Percentiles rank a stretch among this genome's conserved stretches.
phyloP scores from a whole-genome alignment of 495 filamentous ascomycete species.

The Penicillium crystallinum region DNA sequence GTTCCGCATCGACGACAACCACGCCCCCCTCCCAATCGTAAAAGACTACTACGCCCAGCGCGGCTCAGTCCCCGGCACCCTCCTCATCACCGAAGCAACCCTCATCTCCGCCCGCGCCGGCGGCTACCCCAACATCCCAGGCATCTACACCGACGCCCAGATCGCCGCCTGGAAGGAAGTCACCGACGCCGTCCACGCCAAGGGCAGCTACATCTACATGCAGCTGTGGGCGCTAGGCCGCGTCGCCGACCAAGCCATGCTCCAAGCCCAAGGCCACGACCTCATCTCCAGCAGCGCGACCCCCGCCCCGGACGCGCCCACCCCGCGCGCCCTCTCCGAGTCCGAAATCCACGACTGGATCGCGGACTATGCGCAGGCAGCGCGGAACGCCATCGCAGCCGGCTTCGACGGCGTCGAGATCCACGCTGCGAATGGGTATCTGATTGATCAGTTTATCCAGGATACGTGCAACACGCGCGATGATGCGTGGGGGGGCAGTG shows the following conservation, averaged over 20 bases:
- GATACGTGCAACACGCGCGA: constrained; percentile 57
- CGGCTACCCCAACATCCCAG: constrained; percentile 51
- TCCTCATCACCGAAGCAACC: constrained; percentile 57
- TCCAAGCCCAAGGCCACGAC: constrained; percentile 29
- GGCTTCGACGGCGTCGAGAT: constrained; percentile 78
- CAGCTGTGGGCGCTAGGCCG: constrained; percentile 69
- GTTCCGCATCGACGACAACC: constrained; percentile 41
- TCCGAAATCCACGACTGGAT: constrained; percentile 56
- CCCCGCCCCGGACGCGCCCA: constrained; percentile 30
- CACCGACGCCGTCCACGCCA: constrained; percentile 61
- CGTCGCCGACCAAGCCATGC: constrained; percentile 36
- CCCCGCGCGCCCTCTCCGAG: constrained; percentile 46
- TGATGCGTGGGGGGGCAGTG: constrained; percentile 64
- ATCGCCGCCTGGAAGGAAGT: constrained; percentile 57
- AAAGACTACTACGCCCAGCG: constrained; percentile 51
- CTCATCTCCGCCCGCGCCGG: constrained; percentile 54
- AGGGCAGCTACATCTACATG: constrained; percentile 56
- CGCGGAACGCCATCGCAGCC: constrained; percentile 58
- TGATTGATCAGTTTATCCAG: constrained; percentile 71
- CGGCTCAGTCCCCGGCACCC: constrained; percentile 41
- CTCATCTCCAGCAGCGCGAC: constrained; percentile 49
- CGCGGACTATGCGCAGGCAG: constrained; percentile 53
- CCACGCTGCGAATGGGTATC: constrained; percentile 69
- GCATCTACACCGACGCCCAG: constrained; percentile 59
- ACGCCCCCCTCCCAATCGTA: constrained; percentile 34